These are phyloP conservation scores for Bipolaris victoriae DNA, from an alignment of 2,329 filamentous ascomycete genomes.

Conservation along the genomic window DNA sequence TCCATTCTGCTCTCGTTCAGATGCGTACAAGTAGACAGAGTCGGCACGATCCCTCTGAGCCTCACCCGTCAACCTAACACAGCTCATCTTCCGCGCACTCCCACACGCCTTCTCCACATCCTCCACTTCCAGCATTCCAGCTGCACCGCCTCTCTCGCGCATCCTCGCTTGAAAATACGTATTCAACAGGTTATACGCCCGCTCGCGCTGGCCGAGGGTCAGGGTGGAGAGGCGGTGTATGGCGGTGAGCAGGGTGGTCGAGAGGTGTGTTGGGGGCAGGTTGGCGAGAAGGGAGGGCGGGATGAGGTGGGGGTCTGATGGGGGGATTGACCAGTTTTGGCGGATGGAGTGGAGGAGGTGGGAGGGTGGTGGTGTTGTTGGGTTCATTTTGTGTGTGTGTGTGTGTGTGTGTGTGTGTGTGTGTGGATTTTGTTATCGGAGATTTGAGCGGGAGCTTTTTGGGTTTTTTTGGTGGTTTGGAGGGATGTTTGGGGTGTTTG, in stretches of 20 bases:
- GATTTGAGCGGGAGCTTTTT: no score
- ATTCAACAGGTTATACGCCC: slow-evolving; percentile 17
- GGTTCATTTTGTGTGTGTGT: neutral
- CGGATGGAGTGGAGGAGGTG: slow-evolving; percentile 1
- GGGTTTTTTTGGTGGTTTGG: no score
- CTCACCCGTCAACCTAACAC: neutral
- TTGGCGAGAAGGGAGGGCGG: neutral
- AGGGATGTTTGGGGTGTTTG: no score
- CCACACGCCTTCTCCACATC: slow-evolving; percentile 22
- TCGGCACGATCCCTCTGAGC: no score
- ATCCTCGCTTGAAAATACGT: slow-evolving; percentile 22
- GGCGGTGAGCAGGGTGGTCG: slow-evolving; percentile 5
- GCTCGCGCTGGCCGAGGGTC: slow-evolving; percentile 15
- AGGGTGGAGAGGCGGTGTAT: slow-evolving; percentile 15
- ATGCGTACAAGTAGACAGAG: no score
- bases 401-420: no score
- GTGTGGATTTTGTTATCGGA: no score
- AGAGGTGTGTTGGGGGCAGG: neutral
- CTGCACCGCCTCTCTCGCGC: slow-evolving; percentile 4
- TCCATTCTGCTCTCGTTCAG: no score
- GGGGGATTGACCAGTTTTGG: slow-evolving; percentile 11
- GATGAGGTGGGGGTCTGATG: neutral
- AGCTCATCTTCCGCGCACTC: slow-evolving; percentile 18
- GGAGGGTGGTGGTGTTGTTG: neutral
- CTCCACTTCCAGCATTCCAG: slow-evolving; percentile 6